A percentile compares a stretch with the other conserved stretches of the same genome.
phyloP scores from a whole-genome alignment of 2,329 filamentous ascomycete genomes.

The Ophiostoma montium region DNA sequence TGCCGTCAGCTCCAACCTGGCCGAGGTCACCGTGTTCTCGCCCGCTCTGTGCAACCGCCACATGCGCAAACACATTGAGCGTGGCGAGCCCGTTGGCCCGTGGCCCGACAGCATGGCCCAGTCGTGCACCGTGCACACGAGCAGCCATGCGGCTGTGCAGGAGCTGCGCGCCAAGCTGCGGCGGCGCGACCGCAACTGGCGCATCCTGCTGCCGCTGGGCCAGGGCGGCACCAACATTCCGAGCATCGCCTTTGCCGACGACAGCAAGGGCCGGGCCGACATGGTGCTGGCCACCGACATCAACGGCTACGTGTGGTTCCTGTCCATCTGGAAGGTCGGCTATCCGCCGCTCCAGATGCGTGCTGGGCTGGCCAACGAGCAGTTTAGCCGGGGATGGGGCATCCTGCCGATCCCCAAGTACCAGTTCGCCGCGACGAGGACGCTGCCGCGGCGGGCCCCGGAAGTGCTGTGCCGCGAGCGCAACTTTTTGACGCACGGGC shows the following conservation, averaged over 20 bases:
- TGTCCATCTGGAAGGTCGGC: conserved; percentile 36
- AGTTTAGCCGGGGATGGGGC: background rate
- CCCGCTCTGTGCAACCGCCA: conserved; percentile 20
- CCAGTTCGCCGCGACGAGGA: background rate
- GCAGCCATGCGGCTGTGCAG: background rate
- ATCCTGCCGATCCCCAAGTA: background rate
- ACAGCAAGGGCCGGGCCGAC: conserved; percentile 31
- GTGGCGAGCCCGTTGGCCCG: background rate
- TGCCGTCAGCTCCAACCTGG: conserved; percentile 67
- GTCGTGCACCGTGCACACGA: background rate
- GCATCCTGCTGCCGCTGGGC: conserved; percentile 31
- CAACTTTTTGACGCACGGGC: background rate
- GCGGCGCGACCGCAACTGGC: conserved; percentile 32
- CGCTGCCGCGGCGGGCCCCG: background rate
- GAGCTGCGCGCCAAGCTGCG: conserved; percentile 23
- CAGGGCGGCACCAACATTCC: conserved; percentile 33
- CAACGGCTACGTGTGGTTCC: conserved; percentile 31
- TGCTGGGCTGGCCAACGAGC: background rate
- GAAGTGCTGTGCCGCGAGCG: background rate
- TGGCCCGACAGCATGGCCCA: background rate
- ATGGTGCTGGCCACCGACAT: conserved; percentile 39
- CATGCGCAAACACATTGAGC: conserved; percentile 10
- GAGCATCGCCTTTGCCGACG: conserved; percentile 35
- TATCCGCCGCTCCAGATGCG: conserved; percentile 16
- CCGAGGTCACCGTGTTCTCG: conserved; percentile 39